These are phyloP conservation scores for Dactylellina parvicollis DNA, from an alignment of 2,329 filamentous ascomycete genomes.

Conservation along the genomic window DNA sequence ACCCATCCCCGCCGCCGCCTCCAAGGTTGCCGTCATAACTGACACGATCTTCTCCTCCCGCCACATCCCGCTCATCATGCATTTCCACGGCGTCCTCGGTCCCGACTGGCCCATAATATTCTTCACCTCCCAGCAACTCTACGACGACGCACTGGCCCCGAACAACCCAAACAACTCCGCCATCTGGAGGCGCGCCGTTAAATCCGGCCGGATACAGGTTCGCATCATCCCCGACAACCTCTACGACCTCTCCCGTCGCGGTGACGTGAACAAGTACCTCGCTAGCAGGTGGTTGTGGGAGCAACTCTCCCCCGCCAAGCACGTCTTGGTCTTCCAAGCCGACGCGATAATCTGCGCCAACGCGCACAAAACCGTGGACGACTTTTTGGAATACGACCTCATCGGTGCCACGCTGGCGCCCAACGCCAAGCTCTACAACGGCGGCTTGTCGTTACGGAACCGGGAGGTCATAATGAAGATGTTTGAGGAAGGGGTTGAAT, in stretches of 20 bases:
- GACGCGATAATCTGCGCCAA: slow-evolving; percentile 62
- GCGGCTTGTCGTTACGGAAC: slow-evolving; percentile 61
- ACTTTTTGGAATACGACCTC: slow-evolving; percentile 61
- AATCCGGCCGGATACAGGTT: slow-evolving; percentile 60
- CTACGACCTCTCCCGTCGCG: slow-evolving; percentile 60
- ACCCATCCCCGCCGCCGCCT: not conserved
- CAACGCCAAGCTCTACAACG: slow-evolving; percentile 59
- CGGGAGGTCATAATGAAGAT: slow-evolving; percentile 59
- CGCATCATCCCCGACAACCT: slow-evolving; percentile 60
- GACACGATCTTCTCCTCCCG: slow-evolving; percentile 60
- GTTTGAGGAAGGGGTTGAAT: slow-evolving; percentile 30
- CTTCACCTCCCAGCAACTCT: slow-evolving; percentile 61
- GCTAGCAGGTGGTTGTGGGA: slow-evolving; percentile 61
- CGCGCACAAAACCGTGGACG: slow-evolving; percentile 59
- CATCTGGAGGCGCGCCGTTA: slow-evolving; percentile 61
- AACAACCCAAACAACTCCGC: slow-evolving; percentile 59
- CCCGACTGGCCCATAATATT: slow-evolving; percentile 64
- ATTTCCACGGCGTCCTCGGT: slow-evolving; percentile 62
- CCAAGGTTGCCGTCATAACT: slow-evolving; percentile 61
- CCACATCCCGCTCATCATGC: slow-evolving; percentile 62
- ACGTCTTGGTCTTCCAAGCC: slow-evolving; percentile 62
- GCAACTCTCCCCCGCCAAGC: slow-evolving; percentile 59
- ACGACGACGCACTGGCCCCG: slow-evolving; percentile 44
- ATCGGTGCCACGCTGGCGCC: slow-evolving; percentile 60
- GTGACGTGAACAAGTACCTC: slow-evolving; percentile 61